A percentile compares a stretch with the other conserved stretches of the same genome.
Evolutionary conservation across 805 yeast species (phyloP).

Genomic region (Candida morakotiae): DNA sequence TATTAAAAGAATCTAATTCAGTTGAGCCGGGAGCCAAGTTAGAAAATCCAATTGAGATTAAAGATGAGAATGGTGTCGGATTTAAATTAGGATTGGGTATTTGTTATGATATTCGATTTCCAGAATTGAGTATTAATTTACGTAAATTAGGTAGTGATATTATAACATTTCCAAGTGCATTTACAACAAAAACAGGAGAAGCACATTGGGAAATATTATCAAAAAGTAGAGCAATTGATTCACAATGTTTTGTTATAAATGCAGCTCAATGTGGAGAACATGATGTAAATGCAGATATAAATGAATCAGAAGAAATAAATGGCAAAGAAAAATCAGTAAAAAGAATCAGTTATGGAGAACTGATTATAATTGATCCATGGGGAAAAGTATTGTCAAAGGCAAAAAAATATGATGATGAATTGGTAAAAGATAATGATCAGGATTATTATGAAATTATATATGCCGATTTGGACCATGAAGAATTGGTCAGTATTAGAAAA

Average conservation of each 20-base stretch:
- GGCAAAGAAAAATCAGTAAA: conserved; percentile 17
- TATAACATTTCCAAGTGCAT: conserved; percentile 84
- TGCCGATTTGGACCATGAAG: conserved; percentile 63
- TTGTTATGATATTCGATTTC: conserved; percentile 86
- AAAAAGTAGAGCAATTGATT: conserved; percentile 80
- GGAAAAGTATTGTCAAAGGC: conserved; percentile 67
- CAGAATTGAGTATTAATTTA: conserved; percentile 67
- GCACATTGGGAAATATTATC: conserved; percentile 87
- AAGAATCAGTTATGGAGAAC: conserved; percentile 81
- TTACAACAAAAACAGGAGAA: conserved; percentile 85
- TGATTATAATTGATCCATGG: conserved; percentile 89
- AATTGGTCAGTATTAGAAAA: conserved; percentile 47
- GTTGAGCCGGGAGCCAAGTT: conserved; percentile 73
- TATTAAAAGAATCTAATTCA: conserved; percentile 68
- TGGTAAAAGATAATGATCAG: conserved; percentile 22
- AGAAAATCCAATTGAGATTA: conserved; percentile 43
- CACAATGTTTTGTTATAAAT: conserved; percentile 82
- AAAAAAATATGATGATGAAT: conserved; percentile 24
- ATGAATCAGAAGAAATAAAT: conserved; percentile 14
- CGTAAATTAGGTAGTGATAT: conserved; percentile 71
- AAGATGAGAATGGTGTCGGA: no score
- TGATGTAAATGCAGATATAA: conserved; percentile 36
- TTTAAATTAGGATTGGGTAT: conserved; percentile 63
- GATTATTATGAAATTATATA: conserved; percentile 41
- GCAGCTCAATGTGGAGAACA: conserved; percentile 87